These are phyloP conservation scores for Epichloe bromicola DNA, from an alignment of 2,329 filamentous ascomycete species.

Conservation along the genomic window DNA sequence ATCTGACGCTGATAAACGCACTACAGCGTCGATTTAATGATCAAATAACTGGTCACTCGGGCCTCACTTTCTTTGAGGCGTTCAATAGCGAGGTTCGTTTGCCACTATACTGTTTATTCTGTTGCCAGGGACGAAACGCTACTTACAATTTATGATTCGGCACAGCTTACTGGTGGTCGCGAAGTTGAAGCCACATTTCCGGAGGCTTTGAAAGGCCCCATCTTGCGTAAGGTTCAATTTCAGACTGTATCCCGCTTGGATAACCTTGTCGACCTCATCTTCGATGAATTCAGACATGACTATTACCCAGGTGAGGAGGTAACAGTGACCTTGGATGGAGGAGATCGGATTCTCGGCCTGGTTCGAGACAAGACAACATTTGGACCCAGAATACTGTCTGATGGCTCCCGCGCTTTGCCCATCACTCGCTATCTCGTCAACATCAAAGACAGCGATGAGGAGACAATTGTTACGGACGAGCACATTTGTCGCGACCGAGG, in stretches of 20 bases:
- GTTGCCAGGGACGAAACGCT: not conserved
- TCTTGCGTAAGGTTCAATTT: constrained; percentile 84
- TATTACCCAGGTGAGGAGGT: constrained; percentile 86
- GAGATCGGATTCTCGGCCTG: constrained; percentile 56
- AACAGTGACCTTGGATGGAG: constrained; percentile 55
- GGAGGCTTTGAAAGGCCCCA: constrained; percentile 78
- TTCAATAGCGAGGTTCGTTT: constrained; percentile 69
- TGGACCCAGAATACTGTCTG: constrained; percentile 41
- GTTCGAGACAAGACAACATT: constrained; percentile 81
- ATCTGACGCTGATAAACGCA: constrained; percentile 3
- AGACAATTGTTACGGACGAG: constrained; percentile 66
- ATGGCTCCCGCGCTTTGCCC: constrained; percentile 57
- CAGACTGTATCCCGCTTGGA: constrained; percentile 83
- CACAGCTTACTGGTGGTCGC: constrained; percentile 61
- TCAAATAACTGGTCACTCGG: constrained; percentile 87
- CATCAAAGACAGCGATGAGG: constrained; percentile 55
- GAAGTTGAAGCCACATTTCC: constrained; percentile 90
- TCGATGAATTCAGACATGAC: constrained; percentile 72
- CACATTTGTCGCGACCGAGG: constrained; percentile 81
- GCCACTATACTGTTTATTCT: not conserved
- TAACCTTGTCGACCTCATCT: constrained; percentile 56
- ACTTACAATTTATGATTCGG: constrained; percentile 1
- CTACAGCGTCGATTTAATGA: constrained; percentile 76
- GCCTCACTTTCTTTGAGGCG: constrained; percentile 84
- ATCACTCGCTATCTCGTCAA: constrained; percentile 73